Base-by-base conservation (phyloP, 352 stramenopile genomes). In the Phytophthora citricola region DNA sequence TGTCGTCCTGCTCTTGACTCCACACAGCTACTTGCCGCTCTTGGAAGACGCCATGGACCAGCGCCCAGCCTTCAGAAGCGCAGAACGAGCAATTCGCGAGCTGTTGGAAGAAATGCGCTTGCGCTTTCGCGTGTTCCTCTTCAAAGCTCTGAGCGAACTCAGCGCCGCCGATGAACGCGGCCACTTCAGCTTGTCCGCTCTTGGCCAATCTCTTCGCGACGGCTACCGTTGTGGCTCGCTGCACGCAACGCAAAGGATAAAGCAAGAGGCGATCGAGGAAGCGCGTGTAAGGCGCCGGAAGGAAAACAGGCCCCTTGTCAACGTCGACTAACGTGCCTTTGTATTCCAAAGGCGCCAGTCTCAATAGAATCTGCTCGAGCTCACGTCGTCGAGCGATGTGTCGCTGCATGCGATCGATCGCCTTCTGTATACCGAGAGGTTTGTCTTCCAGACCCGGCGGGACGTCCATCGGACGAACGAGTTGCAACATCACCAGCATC, bases 31-130 rank as follows among this genome's bases (percentile, higher is more conserved):
- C 52, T 31, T 67, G 76, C 6, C 76, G 70, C 53, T 81, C 78
- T 27, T 85, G 63, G 32, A 92, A 94, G 5, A 94, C 81, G 9
- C 85, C 85, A 40, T 94, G 85, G 12, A 94, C 87, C 8, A 94
- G n/a, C 2, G 87, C 77, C 78, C 79, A 92, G 12, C 87, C 85
- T 63, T 94, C 85, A 0, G 79, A 91, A 9, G 74, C 66, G 41
- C 83, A 92, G 52, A 90, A 92, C 14, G 62, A 44, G 36, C 83
- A 92, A 15, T 69, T 54, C 0, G 53, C 57, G 0, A 94, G 66
- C 39, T 94, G 87, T 27, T 75, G 56, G 32, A 94, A 93, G 27
- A 75, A 83, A 49, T 81, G 57, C 36, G 83, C 66, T 0, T 68
- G 53, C 20, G 79, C 84, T 50, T 77, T 76, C 0, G 86, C 70